These are phyloP conservation scores for Corinectria fuckeliana DNA, from an alignment of 2,329 filamentous ascomycete genomes.

Conservation along the genomic window DNA sequence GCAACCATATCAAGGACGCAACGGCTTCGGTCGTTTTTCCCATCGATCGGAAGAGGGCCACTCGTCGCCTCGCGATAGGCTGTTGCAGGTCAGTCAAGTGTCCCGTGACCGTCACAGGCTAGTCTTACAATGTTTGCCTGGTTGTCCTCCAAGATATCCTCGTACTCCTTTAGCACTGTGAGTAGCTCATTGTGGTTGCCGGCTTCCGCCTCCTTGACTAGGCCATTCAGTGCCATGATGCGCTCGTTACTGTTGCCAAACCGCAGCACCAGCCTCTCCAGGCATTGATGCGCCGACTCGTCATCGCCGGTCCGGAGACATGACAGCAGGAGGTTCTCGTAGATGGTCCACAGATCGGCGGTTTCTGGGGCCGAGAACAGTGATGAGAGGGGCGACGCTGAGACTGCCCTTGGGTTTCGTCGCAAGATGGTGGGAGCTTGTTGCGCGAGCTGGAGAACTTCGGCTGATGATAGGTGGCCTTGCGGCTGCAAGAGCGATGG, in stretches of 20 bases:
- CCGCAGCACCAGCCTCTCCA: constrained; percentile 76
- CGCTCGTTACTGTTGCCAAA: constrained; percentile 88
- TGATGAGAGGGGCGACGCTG: constrained; percentile 59
- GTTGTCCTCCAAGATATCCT: constrained; percentile 74
- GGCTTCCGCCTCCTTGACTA: constrained; percentile 85
- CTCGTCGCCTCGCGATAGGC: constrained; percentile 84
- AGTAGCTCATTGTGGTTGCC: constrained; percentile 69
- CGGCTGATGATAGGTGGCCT: constrained; percentile 60
- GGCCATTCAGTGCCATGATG: constrained; percentile 80
- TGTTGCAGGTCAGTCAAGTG: constrained; percentile 46
- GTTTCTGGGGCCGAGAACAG: constrained; percentile 69
- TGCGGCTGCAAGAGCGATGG: constrained; percentile 63
- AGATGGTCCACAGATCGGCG: constrained; percentile 80
- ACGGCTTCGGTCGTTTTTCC: constrained; percentile 76
- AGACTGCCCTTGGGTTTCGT: constrained; percentile 60
- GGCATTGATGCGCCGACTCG: constrained; percentile 73
- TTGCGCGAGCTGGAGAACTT: constrained; percentile 65
- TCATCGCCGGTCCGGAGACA: constrained; percentile 88
- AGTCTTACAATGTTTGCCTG: constrained; percentile 77
- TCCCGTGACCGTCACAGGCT: background rate
- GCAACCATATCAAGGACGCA: constrained; percentile 72
- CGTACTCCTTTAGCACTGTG: constrained; percentile 77
- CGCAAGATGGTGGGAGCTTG: constrained; percentile 63
- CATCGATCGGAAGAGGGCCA: constrained; percentile 79
- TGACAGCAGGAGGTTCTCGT: constrained; percentile 86